Percentiles rank a stretch among this genome's conserved stretches.
phyloP scores from a whole-genome alignment of 1,284 basidiomycete species.

The Cryptococcus sp. region DNA sequence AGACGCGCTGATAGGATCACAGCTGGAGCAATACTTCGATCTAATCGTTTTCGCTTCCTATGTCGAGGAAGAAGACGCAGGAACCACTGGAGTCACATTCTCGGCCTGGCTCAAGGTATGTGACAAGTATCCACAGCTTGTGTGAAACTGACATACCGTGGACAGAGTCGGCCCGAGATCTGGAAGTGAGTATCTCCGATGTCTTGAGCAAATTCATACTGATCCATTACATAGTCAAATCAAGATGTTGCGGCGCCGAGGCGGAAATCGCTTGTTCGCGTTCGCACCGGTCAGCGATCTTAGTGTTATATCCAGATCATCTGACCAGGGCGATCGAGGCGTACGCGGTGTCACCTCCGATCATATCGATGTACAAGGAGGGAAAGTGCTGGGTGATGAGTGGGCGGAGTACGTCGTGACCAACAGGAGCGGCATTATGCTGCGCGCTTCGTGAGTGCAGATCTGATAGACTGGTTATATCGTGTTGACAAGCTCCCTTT shows the following conservation, averaged over 20 bases:
- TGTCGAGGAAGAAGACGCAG: constrained; percentile 68
- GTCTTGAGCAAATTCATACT: neutral
- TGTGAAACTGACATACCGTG: constrained; percentile 14
- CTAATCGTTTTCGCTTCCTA: constrained; percentile 92
- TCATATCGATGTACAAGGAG: constrained; percentile 66
- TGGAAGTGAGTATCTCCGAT: constrained; percentile 70
- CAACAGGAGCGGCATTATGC: constrained; percentile 89
- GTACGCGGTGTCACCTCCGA: constrained; percentile 56
- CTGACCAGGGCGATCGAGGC: constrained; percentile 37
- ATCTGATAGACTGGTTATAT: neutral
- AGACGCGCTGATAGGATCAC: neutral
- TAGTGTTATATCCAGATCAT: constrained; percentile 53
- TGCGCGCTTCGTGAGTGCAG: constrained; percentile 72
- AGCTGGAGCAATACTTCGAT: constrained; percentile 74
- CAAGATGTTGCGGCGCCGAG: constrained; percentile 73
- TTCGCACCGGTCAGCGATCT: constrained; percentile 88
- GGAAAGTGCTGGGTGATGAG: constrained; percentile 86
- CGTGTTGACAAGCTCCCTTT: neutral
- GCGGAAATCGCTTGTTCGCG: constrained; percentile 75
- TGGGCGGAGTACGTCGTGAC: constrained; percentile 91
- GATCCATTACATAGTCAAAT: constrained; percentile 65
- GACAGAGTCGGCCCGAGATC: constrained; percentile 79
- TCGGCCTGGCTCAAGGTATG: constrained; percentile 80
- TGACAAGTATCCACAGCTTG: constrained; percentile 1
- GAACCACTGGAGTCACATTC: constrained; percentile 71